Base-by-base conservation (phyloP, 2,329 filamentous ascomycete genomes). In the Exserohilum turcica region DNA sequence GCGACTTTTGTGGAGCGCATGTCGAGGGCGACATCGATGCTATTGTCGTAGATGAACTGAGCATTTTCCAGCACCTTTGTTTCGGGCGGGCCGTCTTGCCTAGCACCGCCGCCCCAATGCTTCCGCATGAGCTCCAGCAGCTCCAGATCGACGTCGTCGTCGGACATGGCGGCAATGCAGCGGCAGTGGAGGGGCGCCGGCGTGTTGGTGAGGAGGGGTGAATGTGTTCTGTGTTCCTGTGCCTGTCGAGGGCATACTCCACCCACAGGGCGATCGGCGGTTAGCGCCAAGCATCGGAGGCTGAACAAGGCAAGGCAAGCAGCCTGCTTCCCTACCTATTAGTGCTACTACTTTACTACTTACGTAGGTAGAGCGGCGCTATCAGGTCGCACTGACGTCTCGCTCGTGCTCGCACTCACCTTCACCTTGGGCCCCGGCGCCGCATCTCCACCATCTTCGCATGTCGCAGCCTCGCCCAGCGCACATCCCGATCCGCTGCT, bases 131-230 rank as follows among this genome's bases (percentile, higher is more conserved):
- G 86, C 63, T 87, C 91, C 16, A 97, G 82, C 39, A 97, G 86
- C 76, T 97, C 92, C 35, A 84, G 88, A 70, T 97, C 93, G 42
- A 88, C 87, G 74, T 96, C 93, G 75, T 96, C 91, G 79, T 97
- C 92, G 40, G 91, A 95, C 90, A 95, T 95, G 64, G 43, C 19
- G 42, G 37, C 9, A 39, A 43, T 37, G 37, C 9, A 39, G 38
- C 18, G 6, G 49, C 43, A 33, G 44, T 52, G 54, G 47, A 48
- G 35, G 28, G 21, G 38, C 12, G 15, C 6, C 27, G n/a, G 10
- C 2, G 9, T 27, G 48, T 24, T 21, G 29, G 40, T 32, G 48
- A 51, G 40, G 28, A 43, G 18, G 18, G 36, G 44, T 19, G 27
- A 46, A 38, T 27, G n/a, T 42, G 42, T 38, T 27, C 15, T 42